Conservation (phyloP, 768 basidiomycete species). For the Grammothele lineata region DNA sequence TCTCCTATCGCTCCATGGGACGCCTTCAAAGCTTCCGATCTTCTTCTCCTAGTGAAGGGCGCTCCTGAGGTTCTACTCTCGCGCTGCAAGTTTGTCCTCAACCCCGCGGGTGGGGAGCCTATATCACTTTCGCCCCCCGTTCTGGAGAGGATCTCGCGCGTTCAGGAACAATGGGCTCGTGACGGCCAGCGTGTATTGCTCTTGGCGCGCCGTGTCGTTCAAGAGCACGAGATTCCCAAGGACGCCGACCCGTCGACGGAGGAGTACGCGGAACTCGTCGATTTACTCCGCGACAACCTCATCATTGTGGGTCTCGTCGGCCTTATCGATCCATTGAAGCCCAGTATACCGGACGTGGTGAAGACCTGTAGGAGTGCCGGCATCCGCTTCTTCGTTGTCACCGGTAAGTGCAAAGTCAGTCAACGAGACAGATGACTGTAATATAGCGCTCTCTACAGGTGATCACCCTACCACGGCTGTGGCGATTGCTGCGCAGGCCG, state of each 20-base stretch:
- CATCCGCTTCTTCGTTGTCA: constrained; percentile 59
- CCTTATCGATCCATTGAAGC: constrained; percentile 53
- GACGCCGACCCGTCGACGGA: constrained; percentile 24
- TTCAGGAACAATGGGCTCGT: constrained; percentile 44
- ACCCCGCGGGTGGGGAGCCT: constrained; percentile 31
- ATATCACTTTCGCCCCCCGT: constrained; percentile 26
- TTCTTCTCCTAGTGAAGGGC: constrained; percentile 40
- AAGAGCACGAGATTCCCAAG: constrained; percentile 28
- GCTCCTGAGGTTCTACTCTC: constrained; percentile 50
- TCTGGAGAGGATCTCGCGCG: constrained; percentile 27
- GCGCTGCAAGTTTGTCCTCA: constrained; percentile 36
- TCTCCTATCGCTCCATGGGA: constrained; percentile 28
- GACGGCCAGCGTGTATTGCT: constrained; percentile 54
- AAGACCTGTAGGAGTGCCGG: constrained; percentile 47
- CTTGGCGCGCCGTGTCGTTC: constrained; percentile 43
- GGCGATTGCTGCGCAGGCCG: constrained; percentile 59
- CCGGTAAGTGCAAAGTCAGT: too few species aligned
- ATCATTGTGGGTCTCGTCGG: constrained; percentile 54
- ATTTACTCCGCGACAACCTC: constrained; percentile 38
- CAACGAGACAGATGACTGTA: too few species aligned
- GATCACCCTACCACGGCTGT: constrained; percentile 55
- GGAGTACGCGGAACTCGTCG: constrained; percentile 38
- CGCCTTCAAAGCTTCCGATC: constrained; percentile 20
- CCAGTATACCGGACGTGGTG: constrained; percentile 48
- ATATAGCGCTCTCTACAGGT: too few species aligned